phyloP scores from a whole-genome alignment of 208 protist genomes.

The Paratrypanosoma confusum region DNA sequence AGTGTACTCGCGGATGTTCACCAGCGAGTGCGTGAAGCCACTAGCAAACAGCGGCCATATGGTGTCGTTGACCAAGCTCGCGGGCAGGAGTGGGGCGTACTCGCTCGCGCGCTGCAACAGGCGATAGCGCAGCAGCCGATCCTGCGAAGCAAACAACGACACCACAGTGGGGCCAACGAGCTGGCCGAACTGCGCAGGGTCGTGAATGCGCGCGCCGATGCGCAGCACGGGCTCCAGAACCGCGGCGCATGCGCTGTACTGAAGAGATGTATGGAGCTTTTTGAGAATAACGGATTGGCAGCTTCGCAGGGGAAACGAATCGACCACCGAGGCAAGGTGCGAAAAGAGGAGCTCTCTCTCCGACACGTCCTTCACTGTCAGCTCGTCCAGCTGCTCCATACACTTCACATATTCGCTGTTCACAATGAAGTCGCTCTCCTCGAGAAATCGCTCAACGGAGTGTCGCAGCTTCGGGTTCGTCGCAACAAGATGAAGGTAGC shows the following conservation, averaged over 20 bases:
- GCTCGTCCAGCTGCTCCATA: slow-evolving; percentile 44
- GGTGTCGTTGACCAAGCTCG: slow-evolving; percentile 21
- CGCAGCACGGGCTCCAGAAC: slow-evolving; percentile 52
- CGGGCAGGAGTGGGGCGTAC: slow-evolving; percentile 34
- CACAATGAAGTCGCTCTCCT: slow-evolving; percentile 42
- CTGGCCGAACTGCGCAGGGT: slow-evolving; percentile 34
- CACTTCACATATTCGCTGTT: slow-evolving; percentile 48
- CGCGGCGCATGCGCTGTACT: slow-evolving; percentile 22
- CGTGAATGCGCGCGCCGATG: slow-evolving; percentile 28
- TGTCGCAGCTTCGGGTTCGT: slow-evolving; percentile 35
- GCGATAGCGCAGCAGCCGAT: slow-evolving; percentile 49
- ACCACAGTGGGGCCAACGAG: slow-evolving; percentile 51
- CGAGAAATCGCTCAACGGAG: slow-evolving; percentile 32
- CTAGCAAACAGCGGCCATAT: slow-evolving; percentile 64
- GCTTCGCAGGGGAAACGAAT: slow-evolving; percentile 35
- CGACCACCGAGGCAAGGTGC: slow-evolving; percentile 27
- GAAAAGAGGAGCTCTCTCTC: slow-evolving; percentile 48
- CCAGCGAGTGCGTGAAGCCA: slow-evolving; percentile 42
- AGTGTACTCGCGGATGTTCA: slow-evolving; percentile 64
- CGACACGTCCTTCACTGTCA: slow-evolving; percentile 44
- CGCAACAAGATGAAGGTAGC: slow-evolving; percentile 32
- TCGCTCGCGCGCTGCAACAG: slow-evolving; percentile 40
- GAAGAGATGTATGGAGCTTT: slow-evolving; percentile 36
- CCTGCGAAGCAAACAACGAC: slow-evolving; percentile 36
- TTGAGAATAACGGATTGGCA: slow-evolving; percentile 53